phyloP scores from a whole-genome alignment of 1,284 basidiomycete genomes.

The Pseudozyma sp. region DNA sequence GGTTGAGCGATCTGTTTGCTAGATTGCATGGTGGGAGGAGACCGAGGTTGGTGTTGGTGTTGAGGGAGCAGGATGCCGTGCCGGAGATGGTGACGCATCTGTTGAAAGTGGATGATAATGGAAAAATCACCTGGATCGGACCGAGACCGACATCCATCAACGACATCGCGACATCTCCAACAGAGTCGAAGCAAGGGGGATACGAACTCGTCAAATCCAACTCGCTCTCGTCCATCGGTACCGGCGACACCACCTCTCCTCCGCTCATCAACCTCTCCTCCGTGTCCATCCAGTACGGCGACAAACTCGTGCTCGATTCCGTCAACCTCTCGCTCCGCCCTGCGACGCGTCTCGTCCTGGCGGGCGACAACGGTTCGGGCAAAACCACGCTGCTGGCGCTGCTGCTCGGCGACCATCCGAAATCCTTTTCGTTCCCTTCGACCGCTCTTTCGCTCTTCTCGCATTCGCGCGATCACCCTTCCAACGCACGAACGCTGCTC shows the following conservation, averaged over 20 bases:
- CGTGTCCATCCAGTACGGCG: constrained; percentile 80
- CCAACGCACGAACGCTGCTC: constrained; percentile 57
- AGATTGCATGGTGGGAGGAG: constrained; percentile 72
- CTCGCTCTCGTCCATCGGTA: constrained; percentile 16
- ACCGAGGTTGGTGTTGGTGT: constrained; percentile 78
- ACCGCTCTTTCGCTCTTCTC: constrained; percentile 53
- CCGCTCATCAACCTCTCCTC: constrained; percentile 76
- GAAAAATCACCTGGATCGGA: constrained; percentile 72
- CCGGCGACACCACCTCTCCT: constrained; percentile 54
- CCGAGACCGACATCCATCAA: constrained; percentile 3
- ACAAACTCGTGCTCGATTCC: constrained; percentile 72
- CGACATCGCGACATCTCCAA: not conserved
- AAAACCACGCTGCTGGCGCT: constrained; percentile 95
- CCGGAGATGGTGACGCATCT: constrained; percentile 86
- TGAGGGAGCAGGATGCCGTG: constrained; percentile 82
- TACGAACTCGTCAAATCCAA: constrained; percentile 21
- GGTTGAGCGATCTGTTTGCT: constrained; percentile 70
- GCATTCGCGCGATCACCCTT: constrained; percentile 50
- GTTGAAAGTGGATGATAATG: constrained; percentile 73
- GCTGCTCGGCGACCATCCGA: constrained; percentile 92
- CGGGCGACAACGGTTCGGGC: constrained; percentile 75
- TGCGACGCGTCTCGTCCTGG: constrained; percentile 44
- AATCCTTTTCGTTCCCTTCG: constrained; percentile 78
- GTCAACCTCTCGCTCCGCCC: constrained; percentile 52
- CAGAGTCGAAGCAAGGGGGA: constrained; percentile 11